Evolutionary conservation across 73 alveolate genomes (phyloP).

Genomic region (Tetrahymena thermophila): DNA sequence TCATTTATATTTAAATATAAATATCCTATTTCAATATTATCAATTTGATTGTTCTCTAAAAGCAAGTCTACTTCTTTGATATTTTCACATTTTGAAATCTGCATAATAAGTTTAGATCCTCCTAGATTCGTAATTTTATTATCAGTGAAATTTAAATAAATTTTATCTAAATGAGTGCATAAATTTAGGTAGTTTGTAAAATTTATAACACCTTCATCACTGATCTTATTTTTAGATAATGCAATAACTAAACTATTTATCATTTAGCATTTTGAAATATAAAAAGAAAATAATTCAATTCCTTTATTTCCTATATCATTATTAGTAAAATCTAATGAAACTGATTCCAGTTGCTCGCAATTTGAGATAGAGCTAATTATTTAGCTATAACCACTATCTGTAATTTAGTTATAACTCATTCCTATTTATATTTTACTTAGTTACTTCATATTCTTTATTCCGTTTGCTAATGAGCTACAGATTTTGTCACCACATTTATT

Average conservation of each 20-base stretch:
- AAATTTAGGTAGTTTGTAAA: not conserved
- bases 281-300: not conserved
- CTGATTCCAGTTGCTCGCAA: not conserved
- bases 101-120: not conserved
- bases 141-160: not conserved
- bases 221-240: not conserved
- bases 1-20: not conserved
- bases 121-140: not conserved
- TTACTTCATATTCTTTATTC: not conserved
- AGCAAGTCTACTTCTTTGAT: not conserved
- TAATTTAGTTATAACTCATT: not conserved
- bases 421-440: not conserved
- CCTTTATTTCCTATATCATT: not conserved
- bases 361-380: not conserved
- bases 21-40: not conserved
- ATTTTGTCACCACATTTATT: not conserved
- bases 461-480: not conserved
- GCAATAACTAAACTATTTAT: not conserved
- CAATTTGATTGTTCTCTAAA: not conserved
- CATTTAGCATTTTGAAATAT: not conserved
- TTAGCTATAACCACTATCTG: not conserved
- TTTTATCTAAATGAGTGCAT: not conserved
- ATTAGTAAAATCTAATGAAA: not conserved
- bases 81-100: not conserved
- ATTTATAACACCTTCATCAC: not conserved